These are phyloP conservation scores for Alisma plantagoaquatica DNA, from an alignment of 106 monocot species.

Conservation along the genomic window DNA sequence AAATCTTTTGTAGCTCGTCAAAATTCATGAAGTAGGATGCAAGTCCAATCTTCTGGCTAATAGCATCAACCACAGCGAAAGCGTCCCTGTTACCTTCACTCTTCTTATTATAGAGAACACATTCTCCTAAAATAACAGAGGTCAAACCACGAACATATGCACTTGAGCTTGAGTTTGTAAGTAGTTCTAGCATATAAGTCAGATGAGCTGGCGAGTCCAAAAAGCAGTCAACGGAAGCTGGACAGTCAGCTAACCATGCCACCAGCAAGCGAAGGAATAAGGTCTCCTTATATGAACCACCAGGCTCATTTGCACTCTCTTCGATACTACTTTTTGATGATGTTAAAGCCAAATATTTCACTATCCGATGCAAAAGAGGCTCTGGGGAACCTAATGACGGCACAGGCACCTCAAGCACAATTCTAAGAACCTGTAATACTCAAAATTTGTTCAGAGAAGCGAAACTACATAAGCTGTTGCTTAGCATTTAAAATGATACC, in stretches of 20 bases:
- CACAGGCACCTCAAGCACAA: conserved; percentile 49
- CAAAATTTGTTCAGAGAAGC: no score
- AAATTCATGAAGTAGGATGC: conserved; percentile 63
- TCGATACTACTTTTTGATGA: conserved; percentile 36
- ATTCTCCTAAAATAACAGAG: conserved; percentile 73
- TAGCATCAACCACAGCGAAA: conserved; percentile 77
- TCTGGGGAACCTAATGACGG: conserved; percentile 74
- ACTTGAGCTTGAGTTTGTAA: conserved; percentile 29
- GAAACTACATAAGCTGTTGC: no score
- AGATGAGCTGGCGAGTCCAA: conserved; percentile 67
- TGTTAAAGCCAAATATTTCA: conserved; percentile 63
- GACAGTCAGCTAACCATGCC: conserved; percentile 72
- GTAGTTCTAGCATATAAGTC: conserved; percentile 56
- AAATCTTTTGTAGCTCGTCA: conserved; percentile 57
- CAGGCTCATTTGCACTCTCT: conserved; percentile 8
- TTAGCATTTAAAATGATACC: no score
- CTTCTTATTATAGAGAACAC: conserved; percentile 66
- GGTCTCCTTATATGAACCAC: conserved; percentile 38
- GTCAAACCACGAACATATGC: conserved; percentile 55
- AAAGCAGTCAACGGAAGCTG: conserved; percentile 65
- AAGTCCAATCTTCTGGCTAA: conserved; percentile 88
- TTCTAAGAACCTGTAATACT: conserved; percentile 59
- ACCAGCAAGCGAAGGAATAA: conserved; percentile 66
- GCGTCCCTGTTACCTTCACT: conserved; percentile 51
- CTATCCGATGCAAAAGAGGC: conserved; percentile 70